phyloP scores from a whole-genome alignment of 2,329 filamentous ascomycete species.

The Alternaria triticina region DNA sequence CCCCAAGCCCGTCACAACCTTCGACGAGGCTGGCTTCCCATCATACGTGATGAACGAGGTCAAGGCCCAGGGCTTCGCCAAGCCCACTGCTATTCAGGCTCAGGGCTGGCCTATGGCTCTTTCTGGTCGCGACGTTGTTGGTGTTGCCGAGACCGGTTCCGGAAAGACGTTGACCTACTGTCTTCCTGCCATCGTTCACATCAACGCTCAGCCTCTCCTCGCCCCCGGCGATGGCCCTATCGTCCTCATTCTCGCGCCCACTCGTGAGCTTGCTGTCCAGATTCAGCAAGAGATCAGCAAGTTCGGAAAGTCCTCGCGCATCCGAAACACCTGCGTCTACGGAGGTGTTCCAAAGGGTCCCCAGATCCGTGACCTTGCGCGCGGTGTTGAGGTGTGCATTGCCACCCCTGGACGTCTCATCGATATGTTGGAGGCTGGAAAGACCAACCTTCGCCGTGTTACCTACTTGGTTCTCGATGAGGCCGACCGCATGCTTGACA shows the following conservation, averaged over 20 bases:
- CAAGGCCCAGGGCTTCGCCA: conserved; percentile 94
- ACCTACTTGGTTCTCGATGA: conserved; percentile 98
- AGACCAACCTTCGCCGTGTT: conserved; percentile 96
- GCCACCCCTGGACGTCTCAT: conserved; percentile 97
- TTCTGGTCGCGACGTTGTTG: conserved; percentile 95
- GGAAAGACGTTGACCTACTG: conserved; percentile 99
- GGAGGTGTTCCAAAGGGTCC: conserved; percentile 98
- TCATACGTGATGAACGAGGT: conserved; percentile 98
- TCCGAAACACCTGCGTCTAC: conserved; percentile 98
- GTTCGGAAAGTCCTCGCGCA: conserved; percentile 96
- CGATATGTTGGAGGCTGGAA: conserved; percentile 97
- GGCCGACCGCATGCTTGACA: conserved; percentile 99
- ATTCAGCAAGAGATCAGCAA: conserved; percentile 99
- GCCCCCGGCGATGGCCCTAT: conserved; percentile 96
- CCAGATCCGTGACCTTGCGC: conserved; percentile 92
- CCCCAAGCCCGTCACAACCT: conserved; percentile 93
- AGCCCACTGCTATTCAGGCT: conserved; percentile 94
- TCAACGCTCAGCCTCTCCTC: conserved; percentile 97
- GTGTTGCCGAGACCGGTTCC: conserved; percentile 98
- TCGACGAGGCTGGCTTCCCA: conserved; percentile 97
- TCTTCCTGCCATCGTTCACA: conserved; percentile 97
- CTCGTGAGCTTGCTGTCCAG: conserved; percentile 96
- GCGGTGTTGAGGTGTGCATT: conserved; percentile 98
- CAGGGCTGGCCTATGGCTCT: conserved; percentile 99
- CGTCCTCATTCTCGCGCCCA: conserved; percentile 92